Conservation (phyloP, 1,139 yeast species). For the Geotrichum restrictum region DNA sequence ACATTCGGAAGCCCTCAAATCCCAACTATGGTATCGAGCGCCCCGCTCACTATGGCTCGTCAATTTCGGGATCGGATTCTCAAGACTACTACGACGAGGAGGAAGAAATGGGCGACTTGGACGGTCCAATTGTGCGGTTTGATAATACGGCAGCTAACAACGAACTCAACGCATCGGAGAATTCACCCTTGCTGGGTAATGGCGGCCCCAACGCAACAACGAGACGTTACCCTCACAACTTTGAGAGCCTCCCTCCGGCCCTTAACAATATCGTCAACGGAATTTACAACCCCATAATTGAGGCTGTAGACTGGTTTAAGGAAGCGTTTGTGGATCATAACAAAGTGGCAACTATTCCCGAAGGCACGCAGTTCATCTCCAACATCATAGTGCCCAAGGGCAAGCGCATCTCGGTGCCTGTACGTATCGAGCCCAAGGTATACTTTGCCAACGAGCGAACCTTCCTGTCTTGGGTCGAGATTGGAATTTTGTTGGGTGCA, state of each 20-base stretch:
- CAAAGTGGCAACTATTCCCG: slow-evolving; percentile 68
- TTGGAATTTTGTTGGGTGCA: slow-evolving; percentile 91
- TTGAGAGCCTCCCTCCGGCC: slow-evolving; percentile 11
- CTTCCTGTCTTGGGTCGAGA: slow-evolving; percentile 92
- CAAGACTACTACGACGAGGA: slow-evolving; percentile 51
- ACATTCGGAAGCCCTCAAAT: slow-evolving; percentile 82
- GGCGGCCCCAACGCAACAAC: slow-evolving; percentile 12
- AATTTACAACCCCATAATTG: slow-evolving; percentile 4
- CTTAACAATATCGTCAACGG: slow-evolving; percentile 11
- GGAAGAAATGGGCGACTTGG: slow-evolving; percentile 22
- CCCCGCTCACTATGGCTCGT: slow-evolving; percentile 47
- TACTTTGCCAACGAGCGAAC: slow-evolving; percentile 98
- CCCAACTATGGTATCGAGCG: slow-evolving; percentile 62
- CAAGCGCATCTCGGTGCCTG: slow-evolving; percentile 91
- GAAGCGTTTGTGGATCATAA: slow-evolving; percentile 40
- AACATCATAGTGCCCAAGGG: slow-evolving; percentile 58
- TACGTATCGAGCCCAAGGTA: slow-evolving; percentile 96
- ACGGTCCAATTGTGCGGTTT: slow-evolving; percentile 27
- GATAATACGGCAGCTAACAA: slow-evolving; percentile 29
- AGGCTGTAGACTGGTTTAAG: slow-evolving; percentile 29
- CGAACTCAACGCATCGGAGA: slow-evolving; percentile 30
- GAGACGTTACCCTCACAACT: slow-evolving; percentile 21
- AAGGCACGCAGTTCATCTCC: slow-evolving; percentile 71
- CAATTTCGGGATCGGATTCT: slow-evolving; percentile 38
- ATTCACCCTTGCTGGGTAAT: slow-evolving; percentile 31